phyloP scores from a whole-genome alignment of 768 basidiomycete species.

The Trametopsis cervina region DNA sequence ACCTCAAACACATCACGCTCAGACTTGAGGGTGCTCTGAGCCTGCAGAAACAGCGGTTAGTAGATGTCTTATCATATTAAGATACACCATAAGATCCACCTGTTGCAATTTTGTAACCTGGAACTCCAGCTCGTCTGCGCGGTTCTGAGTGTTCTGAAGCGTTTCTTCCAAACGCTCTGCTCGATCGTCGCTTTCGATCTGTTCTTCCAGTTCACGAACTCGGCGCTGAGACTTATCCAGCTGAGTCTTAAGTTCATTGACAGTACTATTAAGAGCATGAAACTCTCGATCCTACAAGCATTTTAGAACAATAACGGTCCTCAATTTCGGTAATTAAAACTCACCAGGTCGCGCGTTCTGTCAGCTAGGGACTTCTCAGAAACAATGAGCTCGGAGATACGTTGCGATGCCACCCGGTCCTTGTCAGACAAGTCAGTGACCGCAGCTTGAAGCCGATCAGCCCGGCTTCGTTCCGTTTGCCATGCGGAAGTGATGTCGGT shows the following conservation, averaged over 20 bases:
- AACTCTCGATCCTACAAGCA: slow-evolving; percentile 62
- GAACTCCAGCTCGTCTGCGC: slow-evolving; percentile 78
- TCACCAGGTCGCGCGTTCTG: slow-evolving; percentile 45
- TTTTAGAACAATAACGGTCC: background rate
- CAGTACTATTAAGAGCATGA: slow-evolving; percentile 49
- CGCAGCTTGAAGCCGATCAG: slow-evolving; percentile 20
- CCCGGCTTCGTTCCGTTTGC: slow-evolving; percentile 15
- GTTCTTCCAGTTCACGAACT: slow-evolving; percentile 70
- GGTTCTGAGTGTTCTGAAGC: slow-evolving; percentile 72
- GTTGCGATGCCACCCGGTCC: slow-evolving; percentile 28
- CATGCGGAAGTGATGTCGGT: slow-evolving; percentile 20
- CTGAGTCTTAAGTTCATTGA: slow-evolving; percentile 45
- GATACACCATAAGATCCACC: slow-evolving; percentile 31
- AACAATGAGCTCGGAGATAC: slow-evolving; percentile 35
- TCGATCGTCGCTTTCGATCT: slow-evolving; percentile 78
- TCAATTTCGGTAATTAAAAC: background rate
- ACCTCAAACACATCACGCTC: slow-evolving; percentile 54
- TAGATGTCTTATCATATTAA: slow-evolving; percentile 2
- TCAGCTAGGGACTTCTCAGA: slow-evolving; percentile 51
- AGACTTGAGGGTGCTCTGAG: slow-evolving; percentile 46
- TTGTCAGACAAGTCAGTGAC: slow-evolving; percentile 38
- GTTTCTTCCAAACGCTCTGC: slow-evolving; percentile 67
- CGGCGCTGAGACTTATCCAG: slow-evolving; percentile 48
- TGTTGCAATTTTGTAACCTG: slow-evolving; percentile 75
- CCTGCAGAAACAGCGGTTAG: slow-evolving; percentile 30